phyloP scores from a whole-genome alignment of 768 basidiomycete genomes.

The Rhizopogon vinicolor region DNA sequence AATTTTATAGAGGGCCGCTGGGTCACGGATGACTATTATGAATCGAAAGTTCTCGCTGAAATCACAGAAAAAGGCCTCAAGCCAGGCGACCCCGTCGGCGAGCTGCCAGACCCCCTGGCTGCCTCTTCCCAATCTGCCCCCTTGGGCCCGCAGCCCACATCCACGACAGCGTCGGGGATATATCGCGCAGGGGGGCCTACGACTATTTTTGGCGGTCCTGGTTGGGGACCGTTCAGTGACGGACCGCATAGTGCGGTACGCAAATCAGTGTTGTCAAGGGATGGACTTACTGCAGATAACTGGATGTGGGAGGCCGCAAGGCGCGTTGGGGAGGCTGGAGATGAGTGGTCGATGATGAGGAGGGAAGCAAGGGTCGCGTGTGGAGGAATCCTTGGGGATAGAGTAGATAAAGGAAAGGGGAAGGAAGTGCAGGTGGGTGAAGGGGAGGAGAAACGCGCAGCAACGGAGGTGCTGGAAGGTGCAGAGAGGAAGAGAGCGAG shows the following conservation, averaged over 20 bases:
- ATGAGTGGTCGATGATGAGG: conserved; percentile 59
- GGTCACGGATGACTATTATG: conserved; percentile 96
- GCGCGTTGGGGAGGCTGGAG: conserved; percentile 57
- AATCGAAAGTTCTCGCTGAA: conserved; percentile 74
- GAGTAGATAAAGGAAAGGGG: conserved; percentile 24
- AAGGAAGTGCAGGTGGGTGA: conserved; percentile 27
- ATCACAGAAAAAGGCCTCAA: conserved; percentile 79
- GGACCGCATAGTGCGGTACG: conserved; percentile 82
- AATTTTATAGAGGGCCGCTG: conserved; percentile 73
- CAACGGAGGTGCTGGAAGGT: conserved; percentile 16
- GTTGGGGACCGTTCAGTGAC: conserved; percentile 86
- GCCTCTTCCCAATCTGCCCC: conserved; percentile 39
- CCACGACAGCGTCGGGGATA: conserved; percentile 42
- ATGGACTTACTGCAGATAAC: conserved; percentile 82
- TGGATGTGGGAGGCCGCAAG: conserved; percentile 86
- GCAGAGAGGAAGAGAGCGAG: conserved; percentile 19
- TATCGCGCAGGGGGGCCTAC: conserved; percentile 92
- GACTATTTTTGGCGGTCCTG: conserved; percentile 82
- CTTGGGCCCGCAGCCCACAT: conserved; percentile 23
- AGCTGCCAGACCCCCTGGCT: conserved; percentile 72
- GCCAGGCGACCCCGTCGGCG: conserved; percentile 78
- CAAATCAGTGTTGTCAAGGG: conserved; percentile 72
- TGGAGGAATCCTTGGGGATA: conserved; percentile 40
- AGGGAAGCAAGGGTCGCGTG: conserved; percentile 47
- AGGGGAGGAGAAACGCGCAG: conserved; percentile 23